Percentiles rank a stretch among this genome's conserved stretches.
phyloP scores from a whole-genome alignment of 305 asterid genomes.

The Fraxinus greggii region DNA sequence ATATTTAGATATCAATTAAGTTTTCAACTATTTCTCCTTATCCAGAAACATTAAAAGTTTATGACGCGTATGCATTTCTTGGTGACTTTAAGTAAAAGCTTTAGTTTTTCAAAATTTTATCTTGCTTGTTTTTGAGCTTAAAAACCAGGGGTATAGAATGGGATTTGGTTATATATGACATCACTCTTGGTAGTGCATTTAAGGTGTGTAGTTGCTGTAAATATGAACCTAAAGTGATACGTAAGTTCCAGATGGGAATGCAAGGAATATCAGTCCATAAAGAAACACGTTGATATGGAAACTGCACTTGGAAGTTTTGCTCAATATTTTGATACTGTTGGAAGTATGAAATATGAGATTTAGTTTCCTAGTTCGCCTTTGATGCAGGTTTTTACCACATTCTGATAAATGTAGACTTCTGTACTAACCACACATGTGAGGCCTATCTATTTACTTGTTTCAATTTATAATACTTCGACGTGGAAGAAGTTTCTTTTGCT shows the following conservation, averaged over 20 bases:
- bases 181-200: slow-evolving; percentile 52
- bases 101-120: neutral
- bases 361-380: neutral
- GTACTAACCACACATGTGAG: neutral
- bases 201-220: slow-evolving; percentile 49
- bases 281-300: slow-evolving; percentile 33
- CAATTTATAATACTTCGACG: neutral
- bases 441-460: neutral
- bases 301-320: neutral
- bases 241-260: slow-evolving; percentile 43
- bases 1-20: neutral
- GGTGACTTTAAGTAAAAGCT: neutral
- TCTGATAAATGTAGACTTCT: neutral
- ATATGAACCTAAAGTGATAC: slow-evolving; percentile 42
- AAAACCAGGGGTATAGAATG: neutral
- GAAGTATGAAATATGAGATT: neutral
- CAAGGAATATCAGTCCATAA: slow-evolving; percentile 36
- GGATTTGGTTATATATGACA: slow-evolving; percentile 6
- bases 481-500: neutral
- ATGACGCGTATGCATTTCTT: neutral
- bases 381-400: neutral
- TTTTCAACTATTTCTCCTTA: neutral
- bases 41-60: neutral
- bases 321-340: neutral
- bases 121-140: neutral